phyloP scores from a whole-genome alignment of 1,284 basidiomycete genomes.

The Ceratobasidium sp. region DNA sequence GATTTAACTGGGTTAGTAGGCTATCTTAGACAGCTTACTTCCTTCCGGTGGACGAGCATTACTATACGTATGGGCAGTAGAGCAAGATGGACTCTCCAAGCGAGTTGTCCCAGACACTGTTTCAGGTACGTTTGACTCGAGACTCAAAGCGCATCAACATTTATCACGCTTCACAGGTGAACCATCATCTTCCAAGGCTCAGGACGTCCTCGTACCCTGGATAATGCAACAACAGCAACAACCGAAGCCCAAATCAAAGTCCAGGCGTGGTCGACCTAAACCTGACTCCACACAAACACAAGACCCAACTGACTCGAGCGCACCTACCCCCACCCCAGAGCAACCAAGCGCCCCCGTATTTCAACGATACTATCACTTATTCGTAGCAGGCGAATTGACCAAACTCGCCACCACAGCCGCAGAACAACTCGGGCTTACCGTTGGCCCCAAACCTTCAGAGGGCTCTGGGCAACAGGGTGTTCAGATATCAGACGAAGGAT shows the following conservation, averaged over 20 bases:
- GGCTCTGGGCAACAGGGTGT: slow-evolving; percentile 58
- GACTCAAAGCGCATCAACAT: background rate
- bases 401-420: slow-evolving; percentile 72
- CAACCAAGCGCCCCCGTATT: slow-evolving; percentile 60
- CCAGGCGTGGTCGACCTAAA: slow-evolving; percentile 11
- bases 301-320: slow-evolving; percentile 12
- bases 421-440: slow-evolving; percentile 63
- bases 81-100: slow-evolving; percentile 88
- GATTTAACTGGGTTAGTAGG: slow-evolving; percentile 56
- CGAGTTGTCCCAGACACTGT: slow-evolving; percentile 64
- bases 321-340: slow-evolving; percentile 43
- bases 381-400: slow-evolving; percentile 78
- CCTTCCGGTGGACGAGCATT: slow-evolving; percentile 78
- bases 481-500: slow-evolving; percentile 77
- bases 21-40: slow-evolving; percentile 72
- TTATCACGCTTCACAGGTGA: slow-evolving; percentile 47
- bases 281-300: background rate
- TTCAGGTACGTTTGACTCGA: background rate
- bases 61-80: slow-evolving; percentile 98
- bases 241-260: slow-evolving; percentile 55
- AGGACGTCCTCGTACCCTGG: slow-evolving; percentile 82
- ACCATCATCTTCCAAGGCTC: slow-evolving; percentile 50
- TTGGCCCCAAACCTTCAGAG: slow-evolving; percentile 56
- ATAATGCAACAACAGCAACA: slow-evolving; percentile 56
- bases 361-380: slow-evolving; percentile 95